Conservation (phyloP, 352 stramenopile genomes). For the Stramenopiles sp. region DNA sequence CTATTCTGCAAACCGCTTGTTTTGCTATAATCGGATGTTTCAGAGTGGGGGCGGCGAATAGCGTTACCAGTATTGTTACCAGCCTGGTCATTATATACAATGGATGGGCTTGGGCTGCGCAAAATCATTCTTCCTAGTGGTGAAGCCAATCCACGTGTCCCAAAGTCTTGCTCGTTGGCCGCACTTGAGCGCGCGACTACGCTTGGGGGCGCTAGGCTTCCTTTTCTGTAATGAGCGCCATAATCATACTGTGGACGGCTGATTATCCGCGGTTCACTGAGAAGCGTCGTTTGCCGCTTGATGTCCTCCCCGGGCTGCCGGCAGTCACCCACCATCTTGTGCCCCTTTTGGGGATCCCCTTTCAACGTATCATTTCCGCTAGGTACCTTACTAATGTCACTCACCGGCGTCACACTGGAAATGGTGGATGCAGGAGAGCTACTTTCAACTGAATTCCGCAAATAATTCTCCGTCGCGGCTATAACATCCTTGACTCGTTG, state of each 20-base stretch:
- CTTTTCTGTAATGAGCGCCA: neutral
- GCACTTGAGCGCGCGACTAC: neutral
- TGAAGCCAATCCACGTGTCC: neutral
- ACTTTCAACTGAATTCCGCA: neutral
- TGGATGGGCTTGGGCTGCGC: neutral
- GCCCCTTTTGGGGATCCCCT: no score
- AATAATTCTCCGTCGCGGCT: neutral
- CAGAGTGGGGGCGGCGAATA: no score
- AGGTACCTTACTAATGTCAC: neutral
- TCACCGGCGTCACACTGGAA: neutral
- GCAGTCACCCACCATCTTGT: no score
- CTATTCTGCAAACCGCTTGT: no score
- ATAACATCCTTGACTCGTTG: neutral
- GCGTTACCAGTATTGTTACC: neutral
- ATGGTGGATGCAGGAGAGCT: neutral
- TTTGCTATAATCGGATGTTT: no score
- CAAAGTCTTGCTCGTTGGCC: neutral
- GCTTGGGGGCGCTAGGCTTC: neutral
- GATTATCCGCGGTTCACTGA: neutral
- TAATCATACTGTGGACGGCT: neutral
- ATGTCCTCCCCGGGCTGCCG: no score
- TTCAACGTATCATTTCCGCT: neutral
- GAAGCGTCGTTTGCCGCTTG: no score
- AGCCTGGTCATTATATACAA: neutral
- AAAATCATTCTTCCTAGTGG: neutral